Percentiles rank a stretch among this genome's conserved stretches.
These are phyloP conservation scores for Boletus subcaerulescens DNA, from an alignment of 768 basidiomycete species.

Conservation along the genomic window DNA sequence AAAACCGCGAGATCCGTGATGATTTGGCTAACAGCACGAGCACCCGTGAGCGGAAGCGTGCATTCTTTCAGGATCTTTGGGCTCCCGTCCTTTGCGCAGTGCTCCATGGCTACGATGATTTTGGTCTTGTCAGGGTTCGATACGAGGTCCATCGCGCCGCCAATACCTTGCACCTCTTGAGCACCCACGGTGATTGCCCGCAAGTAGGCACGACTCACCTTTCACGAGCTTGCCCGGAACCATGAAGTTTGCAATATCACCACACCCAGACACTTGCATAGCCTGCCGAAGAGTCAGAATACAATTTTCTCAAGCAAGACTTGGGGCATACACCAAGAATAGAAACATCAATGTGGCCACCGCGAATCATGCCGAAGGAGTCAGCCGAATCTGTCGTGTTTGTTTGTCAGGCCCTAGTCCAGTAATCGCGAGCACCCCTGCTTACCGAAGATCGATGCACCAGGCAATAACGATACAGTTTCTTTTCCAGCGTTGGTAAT, in stretches of 20 bases:
- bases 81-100: constrained; percentile 82
- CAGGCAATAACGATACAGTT: constrained; percentile 86
- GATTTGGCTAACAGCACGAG: constrained; percentile 80
- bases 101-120: constrained; percentile 86
- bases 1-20: constrained; percentile 91
- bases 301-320: constrained; percentile 38
- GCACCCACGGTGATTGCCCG: constrained; percentile 34
- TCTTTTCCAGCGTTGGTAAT: constrained; percentile 93
- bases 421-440: constrained; percentile 44
- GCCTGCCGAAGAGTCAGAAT: constrained; percentile 47
- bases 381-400: constrained; percentile 63
- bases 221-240: constrained; percentile 90
- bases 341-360: constrained; percentile 89
- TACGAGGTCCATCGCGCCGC: constrained; percentile 92
- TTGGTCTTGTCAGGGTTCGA: constrained; percentile 94
- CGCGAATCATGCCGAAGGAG: constrained; percentile 95
- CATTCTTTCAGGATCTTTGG: constrained; percentile 83
- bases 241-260: constrained; percentile 97
- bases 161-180: constrained; percentile 58
- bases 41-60: constrained; percentile 80
- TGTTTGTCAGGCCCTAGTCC: constrained; percentile 22
- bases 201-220: constrained; percentile 37
- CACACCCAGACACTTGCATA: constrained; percentile 87
- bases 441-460: constrained; percentile 83
- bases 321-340: constrained; percentile 73